phyloP scores from a whole-genome alignment of 257 asterid genomes.

The Solanum etuberosum region DNA sequence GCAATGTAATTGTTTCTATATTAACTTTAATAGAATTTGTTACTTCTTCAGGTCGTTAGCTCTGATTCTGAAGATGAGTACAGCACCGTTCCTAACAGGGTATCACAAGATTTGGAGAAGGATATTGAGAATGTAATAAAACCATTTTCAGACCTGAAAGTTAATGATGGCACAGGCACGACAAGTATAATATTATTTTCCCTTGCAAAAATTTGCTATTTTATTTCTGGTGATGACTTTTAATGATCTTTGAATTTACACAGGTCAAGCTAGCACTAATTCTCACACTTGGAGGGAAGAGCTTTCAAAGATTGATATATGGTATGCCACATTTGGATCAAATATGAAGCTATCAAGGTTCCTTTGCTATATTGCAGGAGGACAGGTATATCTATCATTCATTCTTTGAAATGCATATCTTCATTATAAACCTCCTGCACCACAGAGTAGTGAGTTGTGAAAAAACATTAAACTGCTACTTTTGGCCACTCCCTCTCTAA shows the following conservation, averaged over 20 bases:
- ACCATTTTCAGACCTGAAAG: slow-evolving; percentile 50
- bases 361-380: slow-evolving; percentile 80
- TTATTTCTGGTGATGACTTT: background rate
- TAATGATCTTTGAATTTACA: slow-evolving; percentile 7
- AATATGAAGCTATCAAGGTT: slow-evolving; percentile 65
- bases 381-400: slow-evolving; percentile 45
- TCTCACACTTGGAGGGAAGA: slow-evolving; percentile 59
- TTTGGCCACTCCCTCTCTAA: background rate
- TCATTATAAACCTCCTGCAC: background rate
- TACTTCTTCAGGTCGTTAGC: slow-evolving; percentile 37
- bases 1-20: background rate
- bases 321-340: slow-evolving; percentile 92
- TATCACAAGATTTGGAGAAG: slow-evolving; percentile 22
- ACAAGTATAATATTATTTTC: background rate
- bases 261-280: slow-evolving; percentile 26
- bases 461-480: background rate
- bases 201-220: background rate
- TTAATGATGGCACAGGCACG: slow-evolving; percentile 34
- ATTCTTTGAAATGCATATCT: background rate
- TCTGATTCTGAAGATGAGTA: slow-evolving; percentile 62
- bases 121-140: slow-evolving; percentile 39
- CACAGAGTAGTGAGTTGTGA: background rate
- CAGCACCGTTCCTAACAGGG: slow-evolving; percentile 7
- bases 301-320: slow-evolving; percentile 47
- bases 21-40: background rate